These are phyloP conservation scores for Trichoderma citrinoviride DNA, from an alignment of 2,329 filamentous ascomycete genomes.

Conservation along the genomic window DNA sequence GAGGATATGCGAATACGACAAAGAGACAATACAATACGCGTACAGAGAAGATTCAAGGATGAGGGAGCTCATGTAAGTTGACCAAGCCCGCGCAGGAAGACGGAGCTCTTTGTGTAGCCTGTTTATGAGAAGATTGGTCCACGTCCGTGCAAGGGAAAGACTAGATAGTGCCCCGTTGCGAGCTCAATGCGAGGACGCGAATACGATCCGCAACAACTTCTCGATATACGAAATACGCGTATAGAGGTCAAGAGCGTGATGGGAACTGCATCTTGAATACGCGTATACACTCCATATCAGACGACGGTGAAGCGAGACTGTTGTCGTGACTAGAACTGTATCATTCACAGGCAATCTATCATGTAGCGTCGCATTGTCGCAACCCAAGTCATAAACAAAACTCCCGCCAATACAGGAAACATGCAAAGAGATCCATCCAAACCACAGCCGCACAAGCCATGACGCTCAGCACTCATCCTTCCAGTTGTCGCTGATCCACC, in stretches of 20 bases:
- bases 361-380: background rate
- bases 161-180: background rate
- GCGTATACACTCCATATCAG: background rate
- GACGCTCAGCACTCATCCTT: constrained; percentile 42
- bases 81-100: too few species aligned
- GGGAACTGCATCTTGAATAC: background rate
- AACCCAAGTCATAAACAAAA: background rate
- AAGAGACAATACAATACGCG: too few species aligned
- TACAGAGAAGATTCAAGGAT: too few species aligned
- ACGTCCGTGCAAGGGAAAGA: too few species aligned
- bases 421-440: background rate
- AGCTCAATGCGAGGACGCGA: background rate
- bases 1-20: too few species aligned
- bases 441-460: background rate
- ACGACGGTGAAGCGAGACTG: background rate
- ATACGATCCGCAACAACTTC: background rate
- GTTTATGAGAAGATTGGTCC: background rate
- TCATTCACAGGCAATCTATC: constrained; percentile 7
- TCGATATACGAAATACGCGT: constrained; percentile 5
- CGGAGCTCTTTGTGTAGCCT: too few species aligned
- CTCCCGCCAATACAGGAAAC: background rate
- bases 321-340: background rate
- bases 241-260: background rate
- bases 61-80: too few species aligned
- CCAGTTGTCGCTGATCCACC: constrained; percentile 62